Percentiles rank a stretch among this genome's conserved stretches.
phyloP scores from a whole-genome alignment of 2,329 filamentous ascomycete species.

The Cordyceps fumosorosea region DNA sequence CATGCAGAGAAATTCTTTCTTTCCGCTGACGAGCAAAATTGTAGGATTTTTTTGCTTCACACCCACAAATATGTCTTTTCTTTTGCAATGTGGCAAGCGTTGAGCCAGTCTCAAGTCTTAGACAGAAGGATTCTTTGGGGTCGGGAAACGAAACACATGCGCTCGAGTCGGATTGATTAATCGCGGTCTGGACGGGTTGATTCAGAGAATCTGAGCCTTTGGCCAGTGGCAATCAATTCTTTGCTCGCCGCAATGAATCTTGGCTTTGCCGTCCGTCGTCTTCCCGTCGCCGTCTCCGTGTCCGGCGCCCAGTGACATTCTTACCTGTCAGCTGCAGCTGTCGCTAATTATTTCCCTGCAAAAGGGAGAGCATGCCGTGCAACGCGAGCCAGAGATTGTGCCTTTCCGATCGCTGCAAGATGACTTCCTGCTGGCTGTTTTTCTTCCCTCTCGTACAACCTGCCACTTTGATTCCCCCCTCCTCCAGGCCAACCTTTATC shows the following conservation, averaged over 20 bases:
- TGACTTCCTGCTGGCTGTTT: background rate
- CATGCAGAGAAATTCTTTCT: background rate
- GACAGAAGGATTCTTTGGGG: constrained; percentile 2
- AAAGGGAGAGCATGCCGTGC: background rate
- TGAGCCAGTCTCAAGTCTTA: background rate
- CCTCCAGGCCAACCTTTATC: background rate
- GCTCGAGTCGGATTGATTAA: background rate
- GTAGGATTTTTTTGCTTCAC: background rate
- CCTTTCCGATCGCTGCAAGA: constrained; percentile 8
- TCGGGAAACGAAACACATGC: background rate
- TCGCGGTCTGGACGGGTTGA: background rate
- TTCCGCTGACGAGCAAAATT: background rate
- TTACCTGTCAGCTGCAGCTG: background rate
- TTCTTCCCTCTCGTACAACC: background rate
- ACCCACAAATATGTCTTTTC: background rate
- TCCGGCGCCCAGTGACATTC: background rate
- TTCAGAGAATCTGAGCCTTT: too few relatives aligned
- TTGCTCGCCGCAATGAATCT: too few relatives aligned
- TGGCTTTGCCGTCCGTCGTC: background rate
- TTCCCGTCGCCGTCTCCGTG: background rate
- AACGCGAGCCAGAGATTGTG: background rate
- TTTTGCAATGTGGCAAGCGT: background rate
- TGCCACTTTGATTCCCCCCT: background rate
- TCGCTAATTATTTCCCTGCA: background rate
- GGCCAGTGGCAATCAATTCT: too few relatives aligned